phyloP scores from a whole-genome alignment of 1,139 yeast genomes.

The Hansenula sp. region DNA sequence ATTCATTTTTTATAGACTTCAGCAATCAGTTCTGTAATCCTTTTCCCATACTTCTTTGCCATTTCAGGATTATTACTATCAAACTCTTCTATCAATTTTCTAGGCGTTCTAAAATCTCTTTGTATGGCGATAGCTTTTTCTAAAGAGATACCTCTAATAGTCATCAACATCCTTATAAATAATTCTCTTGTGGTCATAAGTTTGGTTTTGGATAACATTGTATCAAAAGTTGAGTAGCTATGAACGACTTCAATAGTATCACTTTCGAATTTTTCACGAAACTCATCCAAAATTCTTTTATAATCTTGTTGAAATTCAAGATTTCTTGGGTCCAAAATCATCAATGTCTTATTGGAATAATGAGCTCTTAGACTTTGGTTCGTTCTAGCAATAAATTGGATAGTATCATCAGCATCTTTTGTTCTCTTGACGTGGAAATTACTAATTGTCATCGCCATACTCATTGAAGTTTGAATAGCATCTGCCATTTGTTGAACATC shows the following conservation, averaged over 20 bases:
- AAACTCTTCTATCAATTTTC: constrained; percentile 34
- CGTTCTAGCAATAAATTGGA: constrained; percentile 53
- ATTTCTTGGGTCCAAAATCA: constrained; percentile 48
- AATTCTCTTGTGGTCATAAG: constrained; percentile 73
- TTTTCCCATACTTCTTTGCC: constrained; percentile 18
- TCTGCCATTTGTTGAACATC: constrained; percentile 47
- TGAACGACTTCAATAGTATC: constrained; percentile 53
- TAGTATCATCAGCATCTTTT: constrained; percentile 71
- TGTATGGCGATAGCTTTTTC: constrained; percentile 86
- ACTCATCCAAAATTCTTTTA: constrained; percentile 33
- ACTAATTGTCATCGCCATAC: constrained; percentile 65
- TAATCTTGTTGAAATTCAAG: constrained; percentile 55
- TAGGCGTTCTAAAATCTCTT: constrained; percentile 60
- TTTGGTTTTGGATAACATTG: constrained; percentile 66
- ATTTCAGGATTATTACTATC: constrained; percentile 12
- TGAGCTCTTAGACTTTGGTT: constrained; percentile 45
- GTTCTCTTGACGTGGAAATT: constrained; percentile 69
- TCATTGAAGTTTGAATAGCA: constrained; percentile 73
- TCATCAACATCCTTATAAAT: constrained; percentile 72
- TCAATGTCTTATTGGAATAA: constrained; percentile 32
- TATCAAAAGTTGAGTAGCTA: constrained; percentile 60
- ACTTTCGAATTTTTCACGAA: constrained; percentile 40
- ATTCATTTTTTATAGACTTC: constrained; percentile 7
- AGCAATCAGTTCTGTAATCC: constrained; percentile 12
- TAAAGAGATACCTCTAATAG: constrained; percentile 73